Conservation (phyloP, 192 early-diverging fungal species). For the Coemansia sp. region DNA sequence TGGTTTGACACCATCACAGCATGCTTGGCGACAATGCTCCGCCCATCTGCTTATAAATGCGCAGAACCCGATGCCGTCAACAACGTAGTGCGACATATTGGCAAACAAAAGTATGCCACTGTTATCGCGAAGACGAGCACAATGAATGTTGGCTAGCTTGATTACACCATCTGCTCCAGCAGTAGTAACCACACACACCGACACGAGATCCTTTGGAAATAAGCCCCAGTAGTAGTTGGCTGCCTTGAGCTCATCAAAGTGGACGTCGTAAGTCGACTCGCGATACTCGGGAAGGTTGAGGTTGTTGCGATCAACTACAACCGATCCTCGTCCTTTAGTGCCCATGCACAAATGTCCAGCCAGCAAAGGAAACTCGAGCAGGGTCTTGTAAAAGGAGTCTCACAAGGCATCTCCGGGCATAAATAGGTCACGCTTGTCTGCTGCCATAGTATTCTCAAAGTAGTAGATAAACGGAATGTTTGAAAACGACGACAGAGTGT, state of each 20-base stretch:
- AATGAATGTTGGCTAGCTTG: slow-evolving; percentile 20
- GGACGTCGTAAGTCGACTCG: slow-evolving; percentile 16
- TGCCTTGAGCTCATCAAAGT: slow-evolving; percentile 17
- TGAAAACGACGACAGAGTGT: slow-evolving; percentile 15
- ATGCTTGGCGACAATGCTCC: not conserved
- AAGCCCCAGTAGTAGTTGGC: slow-evolving; percentile 18
- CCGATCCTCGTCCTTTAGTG: not conserved
- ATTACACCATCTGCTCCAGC: slow-evolving; percentile 9
- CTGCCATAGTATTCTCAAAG: slow-evolving; percentile 17
- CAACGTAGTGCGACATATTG: slow-evolving; percentile 24
- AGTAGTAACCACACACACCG: not conserved
- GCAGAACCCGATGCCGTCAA: slow-evolving; percentile 22
- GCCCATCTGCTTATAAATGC: slow-evolving; percentile 32
- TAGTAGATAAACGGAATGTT: slow-evolving; percentile 22
- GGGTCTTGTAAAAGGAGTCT: slow-evolving; percentile 17
- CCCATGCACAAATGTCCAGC: slow-evolving; percentile 15
- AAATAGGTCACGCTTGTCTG: slow-evolving; percentile 12
- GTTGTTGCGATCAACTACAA: slow-evolving; percentile 16
- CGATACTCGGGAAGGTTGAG: slow-evolving; percentile 39
- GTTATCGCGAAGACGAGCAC: slow-evolving; percentile 20
- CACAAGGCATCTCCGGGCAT: slow-evolving; percentile 23
- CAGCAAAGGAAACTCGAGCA: slow-evolving; percentile 31
- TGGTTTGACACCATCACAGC: not conserved
- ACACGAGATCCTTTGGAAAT: slow-evolving; percentile 2
- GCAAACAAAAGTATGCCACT: slow-evolving; percentile 31